These are phyloP conservation scores for Bauhinia variegata DNA, from an alignment of 306 rosid species.

Conservation along the genomic window DNA sequence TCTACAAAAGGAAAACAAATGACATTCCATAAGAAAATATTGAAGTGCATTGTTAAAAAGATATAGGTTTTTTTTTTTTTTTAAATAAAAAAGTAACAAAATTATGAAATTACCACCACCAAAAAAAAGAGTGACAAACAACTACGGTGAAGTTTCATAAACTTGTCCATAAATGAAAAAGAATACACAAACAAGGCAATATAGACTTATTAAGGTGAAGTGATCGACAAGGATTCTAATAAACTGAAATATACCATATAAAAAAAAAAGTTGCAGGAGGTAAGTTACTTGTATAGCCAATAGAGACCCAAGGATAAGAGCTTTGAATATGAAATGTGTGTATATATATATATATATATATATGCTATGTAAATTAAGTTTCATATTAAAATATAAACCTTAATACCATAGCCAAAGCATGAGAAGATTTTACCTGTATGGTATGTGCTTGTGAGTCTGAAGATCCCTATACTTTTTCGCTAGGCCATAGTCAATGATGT, in stretches of 20 bases:
- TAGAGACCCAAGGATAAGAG: not conserved
- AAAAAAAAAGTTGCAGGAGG: no score
- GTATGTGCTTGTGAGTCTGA: constrained; percentile 96
- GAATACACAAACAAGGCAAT: no score
- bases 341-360: no score
- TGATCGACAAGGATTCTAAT: no score
- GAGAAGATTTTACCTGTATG: constrained; percentile 77
- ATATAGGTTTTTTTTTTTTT: constrained; percentile 9
- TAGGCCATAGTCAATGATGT: constrained; percentile 92
- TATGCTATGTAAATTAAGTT: no score
- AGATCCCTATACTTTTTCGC: constrained; percentile 97
- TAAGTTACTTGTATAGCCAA: no score
- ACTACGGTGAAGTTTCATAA: not conserved
- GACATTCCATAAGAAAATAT: constrained; percentile 6
- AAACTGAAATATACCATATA: no score
- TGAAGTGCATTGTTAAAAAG: not conserved
- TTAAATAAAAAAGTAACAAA: not conserved
- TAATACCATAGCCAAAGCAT: constrained; percentile 25
- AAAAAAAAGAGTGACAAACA: not conserved
- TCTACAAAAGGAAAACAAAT: constrained; percentile 48
- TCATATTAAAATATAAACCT: not conserved
- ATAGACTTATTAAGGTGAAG: no score
- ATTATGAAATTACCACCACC: not conserved
- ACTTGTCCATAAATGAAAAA: not conserved
- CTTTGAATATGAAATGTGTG: not conserved